Evolutionary conservation across 768 basidiomycete species (phyloP).

Genomic region (Mycena epipterygia): DNA sequence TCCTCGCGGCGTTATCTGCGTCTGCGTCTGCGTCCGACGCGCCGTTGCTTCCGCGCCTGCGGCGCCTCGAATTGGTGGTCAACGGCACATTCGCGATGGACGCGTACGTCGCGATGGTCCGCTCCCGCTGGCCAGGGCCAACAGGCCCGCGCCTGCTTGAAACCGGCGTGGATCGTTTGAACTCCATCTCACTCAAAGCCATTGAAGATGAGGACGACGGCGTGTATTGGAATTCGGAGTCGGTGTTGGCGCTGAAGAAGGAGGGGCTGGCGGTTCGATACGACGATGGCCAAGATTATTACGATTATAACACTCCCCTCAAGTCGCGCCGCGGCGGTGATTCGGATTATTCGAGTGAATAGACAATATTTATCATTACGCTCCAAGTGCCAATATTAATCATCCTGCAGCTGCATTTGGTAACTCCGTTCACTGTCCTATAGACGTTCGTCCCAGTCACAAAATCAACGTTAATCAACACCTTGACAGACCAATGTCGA

Average conservation of each 20-base stretch:
- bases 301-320: no score
- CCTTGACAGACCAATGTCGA: no score
- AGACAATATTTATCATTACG: no score
- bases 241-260: not conserved
- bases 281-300: no score
- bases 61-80: not conserved
- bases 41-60: slow-evolving; percentile 11
- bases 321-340: not conserved
- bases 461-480: no score
- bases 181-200: not conserved
- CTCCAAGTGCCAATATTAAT: no score
- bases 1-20: not conserved
- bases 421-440: no score
- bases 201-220: not conserved
- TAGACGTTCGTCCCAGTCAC: no score
- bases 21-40: not conserved
- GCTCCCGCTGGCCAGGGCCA: slow-evolving; percentile 1
- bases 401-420: no score
- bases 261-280: slow-evolving; percentile 2
- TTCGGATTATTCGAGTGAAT: not conserved
- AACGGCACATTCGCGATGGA: not conserved
- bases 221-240: not conserved
- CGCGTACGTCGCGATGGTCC: slow-evolving; percentile 5
- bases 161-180: not conserved
- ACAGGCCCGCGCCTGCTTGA: not conserved